Base-by-base conservation (phyloP, 83 land plant genomes). In the Picea abies region DNA sequence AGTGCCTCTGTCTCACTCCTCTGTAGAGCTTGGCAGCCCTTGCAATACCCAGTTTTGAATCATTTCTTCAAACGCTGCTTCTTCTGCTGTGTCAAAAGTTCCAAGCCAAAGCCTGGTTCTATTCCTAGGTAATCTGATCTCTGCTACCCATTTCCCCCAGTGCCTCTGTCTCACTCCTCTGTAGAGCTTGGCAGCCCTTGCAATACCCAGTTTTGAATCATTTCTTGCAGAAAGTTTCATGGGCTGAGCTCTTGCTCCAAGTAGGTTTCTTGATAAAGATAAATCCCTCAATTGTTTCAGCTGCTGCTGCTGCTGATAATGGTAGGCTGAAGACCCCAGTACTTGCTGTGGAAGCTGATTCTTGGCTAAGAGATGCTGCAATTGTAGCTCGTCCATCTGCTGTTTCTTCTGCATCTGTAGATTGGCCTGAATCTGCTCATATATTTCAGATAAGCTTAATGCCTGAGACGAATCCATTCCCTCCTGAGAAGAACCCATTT, bases 111-210 rank as follows among this genome's bases (percentile, higher is more conserved):
- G 65, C 32, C 85, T 61, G 1, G 83, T 83, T 63, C 85, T 61
- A 41, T 82, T 82, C 80, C 61, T 25, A 9, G 84, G 84, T 11
- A 82, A 15, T 20, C 84, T 70, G 17, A 76, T 82, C 82, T 82
- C 84, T 5, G 84, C 84, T 14, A 82, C 84, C 84, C 84, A 81
- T 39, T 64, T 79, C 17, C 85, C 85, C 84, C 85, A 83, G 14
- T 83, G 85, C 67, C 85, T 61, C 85, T 83, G 85, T 20, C 84
- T 60, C n/a, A 83, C 85, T 17, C 85, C 85, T 49, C 85, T 81
- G 76, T 79, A 83, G 26, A 80, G 76, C 32, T 83, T 78, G 5
- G 39, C 60, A 6, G 79, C 26, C 58, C 25, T 65, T 16, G 60
- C 60, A 0, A 49, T 12, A 15, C 78, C 78, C 22, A 8, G 23